Evolutionary conservation across 2,329 filamentous ascomycete species (phyloP), one percentile per base, ranked within the genome.

Genomic region (Xylariaceae sp.): DNA sequence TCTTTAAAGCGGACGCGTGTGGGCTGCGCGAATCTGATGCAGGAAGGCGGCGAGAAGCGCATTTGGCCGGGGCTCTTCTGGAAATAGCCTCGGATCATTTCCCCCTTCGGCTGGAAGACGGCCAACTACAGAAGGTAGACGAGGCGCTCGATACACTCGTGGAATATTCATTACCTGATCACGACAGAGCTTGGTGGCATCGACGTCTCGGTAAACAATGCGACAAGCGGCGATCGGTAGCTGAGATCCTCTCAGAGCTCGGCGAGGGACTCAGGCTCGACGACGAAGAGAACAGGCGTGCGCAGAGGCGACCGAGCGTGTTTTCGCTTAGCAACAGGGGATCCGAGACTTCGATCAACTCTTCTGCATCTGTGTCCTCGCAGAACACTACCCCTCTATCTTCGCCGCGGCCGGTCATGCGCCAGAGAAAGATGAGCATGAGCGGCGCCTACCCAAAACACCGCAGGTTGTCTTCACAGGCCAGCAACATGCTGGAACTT

Each of bases 1-100:
- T 55, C 40, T 55, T 55, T 47, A 53, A 47, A 33, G 52, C 52
- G 20, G 52, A 55, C 22, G 47, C 52, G 21, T 55, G 52, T 21
- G 48, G 50, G 22, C 47, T 55, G 12, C 52, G 50, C 36, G 50
- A 55, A 32, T 53, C 52, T 4, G 42, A 44, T n/a, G 42, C 42
- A 14, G 46, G 50, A 14, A 48, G 35, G 36, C 38, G 44, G 47
- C 38, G 40, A 33, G 43, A 55, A 33, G 52, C 42, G 35, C 45
- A 29, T 2, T 43, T 50, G 17, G 52, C 52, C 22, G 27, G 44
- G 25, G 50, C 47, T 6, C 50, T 55, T 16, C 22, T 55, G 14
- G 45, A 42, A 41, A 44, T 50, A 6, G 50, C 47, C 12, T 48
- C 52, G 8, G 47, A 49, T 40, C 52, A 55, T 37, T 55, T 45